Evolutionary conservation across 768 basidiomycete genomes (phyloP).

Genomic region (Baorangia bicolor): DNA sequence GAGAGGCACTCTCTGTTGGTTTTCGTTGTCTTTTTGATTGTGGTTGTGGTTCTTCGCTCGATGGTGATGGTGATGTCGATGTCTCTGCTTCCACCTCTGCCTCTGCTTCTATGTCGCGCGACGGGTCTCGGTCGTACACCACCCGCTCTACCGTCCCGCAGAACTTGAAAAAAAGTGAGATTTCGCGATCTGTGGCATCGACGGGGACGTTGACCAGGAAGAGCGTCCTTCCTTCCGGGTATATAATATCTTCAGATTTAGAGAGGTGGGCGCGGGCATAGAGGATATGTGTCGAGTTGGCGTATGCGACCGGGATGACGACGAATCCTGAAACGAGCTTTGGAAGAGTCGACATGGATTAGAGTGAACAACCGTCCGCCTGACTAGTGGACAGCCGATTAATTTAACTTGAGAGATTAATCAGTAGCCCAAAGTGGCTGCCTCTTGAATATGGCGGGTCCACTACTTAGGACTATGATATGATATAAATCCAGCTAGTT

Average conservation of each 20-base stretch:
- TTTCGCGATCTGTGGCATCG: constrained; percentile 80
- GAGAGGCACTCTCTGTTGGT: constrained; percentile 33
- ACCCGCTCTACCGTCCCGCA: constrained; percentile 79
- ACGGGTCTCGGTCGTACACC: constrained; percentile 53
- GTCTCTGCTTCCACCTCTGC: constrained; percentile 14
- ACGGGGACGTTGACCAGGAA: constrained; percentile 90
- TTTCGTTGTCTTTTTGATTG: constrained; percentile 34
- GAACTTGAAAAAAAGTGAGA: constrained; percentile 72
- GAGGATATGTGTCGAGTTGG: constrained; percentile 59
- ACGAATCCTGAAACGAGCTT: constrained; percentile 33
- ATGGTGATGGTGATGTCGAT: background rate
- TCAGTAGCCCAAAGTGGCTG: too few species aligned
- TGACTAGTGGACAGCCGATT: too few species aligned
- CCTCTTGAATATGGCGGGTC: too few species aligned
- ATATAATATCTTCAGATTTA: constrained; percentile 37
- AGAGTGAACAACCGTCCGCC: too few species aligned
- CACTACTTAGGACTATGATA: too few species aligned
- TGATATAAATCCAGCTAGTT: too few species aligned
- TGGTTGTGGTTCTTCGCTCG: constrained; percentile 17
- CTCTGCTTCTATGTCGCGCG: constrained; percentile 28
- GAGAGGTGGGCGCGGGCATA: constrained; percentile 71
- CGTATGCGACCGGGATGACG: constrained; percentile 41
- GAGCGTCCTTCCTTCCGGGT: constrained; percentile 65
- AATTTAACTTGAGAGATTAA: too few species aligned
- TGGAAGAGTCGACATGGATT: constrained; percentile 20